Conservation (phyloP, 148 eudicot genomes). For the Vaccinium corymbosum region DNA sequence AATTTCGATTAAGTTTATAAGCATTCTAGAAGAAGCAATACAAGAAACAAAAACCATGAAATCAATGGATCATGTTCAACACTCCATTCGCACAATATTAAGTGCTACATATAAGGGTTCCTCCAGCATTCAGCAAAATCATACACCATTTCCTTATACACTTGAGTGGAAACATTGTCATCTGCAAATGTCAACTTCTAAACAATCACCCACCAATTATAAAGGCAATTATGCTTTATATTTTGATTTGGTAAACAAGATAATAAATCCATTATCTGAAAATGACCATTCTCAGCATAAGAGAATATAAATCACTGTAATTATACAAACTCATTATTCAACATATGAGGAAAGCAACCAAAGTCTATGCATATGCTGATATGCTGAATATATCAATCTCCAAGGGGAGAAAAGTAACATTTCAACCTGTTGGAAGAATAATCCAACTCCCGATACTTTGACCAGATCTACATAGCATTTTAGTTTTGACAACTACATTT, state of each 20-base stretch:
- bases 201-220: not conserved
- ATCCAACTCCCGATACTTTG: constrained; percentile 2
- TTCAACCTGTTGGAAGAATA: not conserved
- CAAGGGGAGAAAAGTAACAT: not conserved
- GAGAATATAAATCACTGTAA: not conserved
- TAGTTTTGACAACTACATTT: not conserved
- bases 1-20: not conserved
- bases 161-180: not conserved
- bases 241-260: not conserved
- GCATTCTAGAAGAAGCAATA: not conserved
- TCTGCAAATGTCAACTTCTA: not conserved
- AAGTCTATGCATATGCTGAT: not conserved
- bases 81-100: not conserved
- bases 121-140: constrained; percentile 2
- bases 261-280: not conserved
- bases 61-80: not conserved
- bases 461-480: constrained; percentile 15
- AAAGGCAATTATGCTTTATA: not conserved
- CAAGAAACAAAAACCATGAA: not conserved
- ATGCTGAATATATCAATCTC: not conserved
- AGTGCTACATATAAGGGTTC: not conserved
- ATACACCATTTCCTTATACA: not conserved
- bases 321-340: not conserved
- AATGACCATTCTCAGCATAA: not conserved
- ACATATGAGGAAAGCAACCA: not conserved